These are phyloP conservation scores for Rehmannia glutinosa DNA, from an alignment of 257 asterid species.

Conservation along the genomic window DNA sequence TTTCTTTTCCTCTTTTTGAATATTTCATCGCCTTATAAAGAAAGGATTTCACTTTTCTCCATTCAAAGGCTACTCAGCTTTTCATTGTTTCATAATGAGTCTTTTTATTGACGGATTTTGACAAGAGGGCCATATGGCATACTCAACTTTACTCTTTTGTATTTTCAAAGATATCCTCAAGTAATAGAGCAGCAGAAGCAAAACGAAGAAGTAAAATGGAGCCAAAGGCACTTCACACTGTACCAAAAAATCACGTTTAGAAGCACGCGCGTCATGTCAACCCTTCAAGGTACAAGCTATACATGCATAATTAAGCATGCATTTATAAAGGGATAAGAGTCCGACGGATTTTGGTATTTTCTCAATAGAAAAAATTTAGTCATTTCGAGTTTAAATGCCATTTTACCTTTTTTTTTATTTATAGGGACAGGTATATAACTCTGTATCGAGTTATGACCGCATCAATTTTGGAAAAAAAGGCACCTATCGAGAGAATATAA, in stretches of 20 bases:
- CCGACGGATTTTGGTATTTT: too few species aligned
- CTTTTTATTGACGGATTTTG: slow-evolving; percentile 12
- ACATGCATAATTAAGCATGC: not conserved
- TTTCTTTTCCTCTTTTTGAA: not conserved
- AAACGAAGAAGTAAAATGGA: slow-evolving; percentile 33
- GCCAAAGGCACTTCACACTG: slow-evolving; percentile 31
- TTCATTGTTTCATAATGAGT: slow-evolving; percentile 17
- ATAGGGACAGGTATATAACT: too few species aligned
- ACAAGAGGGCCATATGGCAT: slow-evolving; percentile 3
- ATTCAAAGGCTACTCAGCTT: slow-evolving; percentile 20
- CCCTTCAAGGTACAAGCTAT: slow-evolving; percentile 46
- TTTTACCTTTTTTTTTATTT: too few species aligned
- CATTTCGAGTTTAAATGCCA: too few species aligned
- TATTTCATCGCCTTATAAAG: not conserved
- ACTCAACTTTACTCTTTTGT: not conserved
- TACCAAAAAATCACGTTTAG: slow-evolving; percentile 45
- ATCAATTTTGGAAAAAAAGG: too few species aligned
- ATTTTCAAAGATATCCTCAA: slow-evolving; percentile 27
- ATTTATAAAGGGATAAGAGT: not conserved
- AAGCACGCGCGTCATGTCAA: slow-evolving; percentile 44
- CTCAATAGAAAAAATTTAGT: too few species aligned
- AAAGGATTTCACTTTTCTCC: slow-evolving; percentile 4
- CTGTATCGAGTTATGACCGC: too few species aligned
- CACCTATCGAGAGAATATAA: too few species aligned
- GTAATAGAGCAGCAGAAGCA: slow-evolving; percentile 33